Evolutionary conservation across 768 basidiomycete genomes (phyloP).

Genomic region (Suillus ampliporus): DNA sequence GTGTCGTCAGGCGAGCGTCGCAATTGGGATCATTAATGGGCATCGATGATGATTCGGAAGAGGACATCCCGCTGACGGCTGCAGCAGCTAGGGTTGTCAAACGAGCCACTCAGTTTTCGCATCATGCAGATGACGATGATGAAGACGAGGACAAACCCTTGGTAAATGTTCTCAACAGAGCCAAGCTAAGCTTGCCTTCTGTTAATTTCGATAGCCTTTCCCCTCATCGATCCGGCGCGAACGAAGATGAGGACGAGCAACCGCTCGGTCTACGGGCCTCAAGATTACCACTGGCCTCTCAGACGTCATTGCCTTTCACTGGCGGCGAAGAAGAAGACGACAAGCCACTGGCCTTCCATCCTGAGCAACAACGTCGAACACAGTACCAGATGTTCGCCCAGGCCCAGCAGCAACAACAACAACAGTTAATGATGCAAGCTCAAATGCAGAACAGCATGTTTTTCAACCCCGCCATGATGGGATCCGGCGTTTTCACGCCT

Average conservation of each 20-base stretch:
- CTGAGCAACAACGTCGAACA: slow-evolving; percentile 81
- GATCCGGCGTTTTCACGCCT: slow-evolving; percentile 69
- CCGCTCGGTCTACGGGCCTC: slow-evolving; percentile 76
- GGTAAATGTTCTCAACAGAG: slow-evolving; percentile 58
- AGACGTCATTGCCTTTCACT: slow-evolving; percentile 30
- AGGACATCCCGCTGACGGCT: slow-evolving; percentile 72
- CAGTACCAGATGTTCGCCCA: slow-evolving; percentile 49
- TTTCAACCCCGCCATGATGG: slow-evolving; percentile 74
- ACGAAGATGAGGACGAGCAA: slow-evolving; percentile 70
- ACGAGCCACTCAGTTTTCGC: slow-evolving; percentile 33
- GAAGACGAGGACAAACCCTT: slow-evolving; percentile 80
- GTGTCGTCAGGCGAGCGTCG: slow-evolving; percentile 54
- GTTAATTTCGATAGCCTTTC: slow-evolving; percentile 46
- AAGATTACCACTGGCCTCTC: slow-evolving; percentile 35
- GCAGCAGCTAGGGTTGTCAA: slow-evolving; percentile 55
- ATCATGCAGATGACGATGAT: slow-evolving; percentile 38
- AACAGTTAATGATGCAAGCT: slow-evolving; percentile 68
- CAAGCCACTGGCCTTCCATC: slow-evolving; percentile 71
- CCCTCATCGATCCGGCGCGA: slow-evolving; percentile 30
- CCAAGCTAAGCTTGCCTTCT: slow-evolving; percentile 49
- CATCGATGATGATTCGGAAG: slow-evolving; percentile 63
- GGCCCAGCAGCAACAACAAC: slow-evolving; percentile 56
- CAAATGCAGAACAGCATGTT: slow-evolving; percentile 80
- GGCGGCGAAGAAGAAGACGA: slow-evolving; percentile 67
- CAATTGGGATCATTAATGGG: slow-evolving; percentile 22